Percentiles rank a stretch among this genome's conserved stretches.
phyloP scores from a whole-genome alignment of 2,329 filamentous ascomycete species.

The Cercospora citrullina region DNA sequence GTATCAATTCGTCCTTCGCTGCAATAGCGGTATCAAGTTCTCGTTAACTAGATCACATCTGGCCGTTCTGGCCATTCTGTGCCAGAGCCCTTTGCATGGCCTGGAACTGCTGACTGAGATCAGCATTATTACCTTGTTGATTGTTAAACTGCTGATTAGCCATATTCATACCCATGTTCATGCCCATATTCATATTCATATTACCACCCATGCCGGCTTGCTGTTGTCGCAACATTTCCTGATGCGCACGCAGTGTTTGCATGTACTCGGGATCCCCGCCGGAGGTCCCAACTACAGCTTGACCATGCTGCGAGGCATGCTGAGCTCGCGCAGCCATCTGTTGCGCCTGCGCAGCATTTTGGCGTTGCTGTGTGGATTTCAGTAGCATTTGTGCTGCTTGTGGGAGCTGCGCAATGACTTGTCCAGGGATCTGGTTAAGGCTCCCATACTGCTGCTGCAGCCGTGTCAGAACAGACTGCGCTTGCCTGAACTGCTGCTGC shows the following conservation, averaged over 20 bases:
- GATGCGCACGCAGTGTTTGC: constrained; percentile 35
- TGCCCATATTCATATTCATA: constrained; percentile 28
- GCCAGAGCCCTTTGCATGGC: constrained; percentile 37
- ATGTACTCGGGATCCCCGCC: constrained; percentile 38
- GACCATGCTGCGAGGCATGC: constrained; percentile 25
- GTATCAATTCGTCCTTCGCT: background rate
- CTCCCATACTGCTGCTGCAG: constrained; percentile 27
- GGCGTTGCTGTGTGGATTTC: constrained; percentile 25
- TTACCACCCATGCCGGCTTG: constrained; percentile 25
- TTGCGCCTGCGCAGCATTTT: constrained; percentile 27
- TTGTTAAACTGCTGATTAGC: constrained; percentile 20
- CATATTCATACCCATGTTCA: constrained; percentile 17
- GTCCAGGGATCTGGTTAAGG: constrained; percentile 27
- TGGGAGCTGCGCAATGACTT: constrained; percentile 22
- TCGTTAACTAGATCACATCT: constrained; percentile 12
- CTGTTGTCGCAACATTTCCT: constrained; percentile 32
- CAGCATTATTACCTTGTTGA: constrained; percentile 23
- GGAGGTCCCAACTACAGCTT: constrained; percentile 23
- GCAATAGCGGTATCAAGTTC: background rate
- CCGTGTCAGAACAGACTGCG: constrained; percentile 24
- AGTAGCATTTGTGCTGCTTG: constrained; percentile 28
- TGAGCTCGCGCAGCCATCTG: constrained; percentile 29
- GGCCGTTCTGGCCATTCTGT: constrained; percentile 15
- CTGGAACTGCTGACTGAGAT: constrained; percentile 33
- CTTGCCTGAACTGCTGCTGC: constrained; percentile 26